Conservation (phyloP, 495 filamentous ascomycete genomes). For the Hypoxylon rickii region DNA sequence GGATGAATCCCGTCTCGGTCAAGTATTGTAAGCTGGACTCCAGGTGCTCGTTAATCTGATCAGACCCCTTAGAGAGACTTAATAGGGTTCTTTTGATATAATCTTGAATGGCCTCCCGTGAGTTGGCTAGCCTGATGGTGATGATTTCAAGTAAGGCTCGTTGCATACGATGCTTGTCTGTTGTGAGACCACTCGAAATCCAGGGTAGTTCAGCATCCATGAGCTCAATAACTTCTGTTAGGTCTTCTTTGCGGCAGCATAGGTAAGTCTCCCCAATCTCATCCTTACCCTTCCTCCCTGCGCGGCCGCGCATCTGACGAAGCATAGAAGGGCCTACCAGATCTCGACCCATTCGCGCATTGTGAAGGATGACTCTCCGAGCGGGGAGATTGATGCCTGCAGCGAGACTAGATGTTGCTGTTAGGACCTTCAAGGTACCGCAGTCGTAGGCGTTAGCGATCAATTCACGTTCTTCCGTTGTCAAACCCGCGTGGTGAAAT, state of each 20-base stretch:
- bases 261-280: slow-evolving; percentile 80
- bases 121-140: slow-evolving; percentile 72
- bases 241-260: slow-evolving; percentile 71
- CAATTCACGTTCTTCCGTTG: slow-evolving; percentile 77
- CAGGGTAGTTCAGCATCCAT: slow-evolving; percentile 75
- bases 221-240: slow-evolving; percentile 70
- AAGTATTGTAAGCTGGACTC: slow-evolving; percentile 59
- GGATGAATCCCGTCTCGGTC: slow-evolving; percentile 60
- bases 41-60: slow-evolving; percentile 55
- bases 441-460: slow-evolving; percentile 74
- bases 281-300: slow-evolving; percentile 83
- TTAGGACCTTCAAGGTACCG: slow-evolving; percentile 71
- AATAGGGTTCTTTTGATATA: slow-evolving; percentile 73
- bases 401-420: slow-evolving; percentile 83
- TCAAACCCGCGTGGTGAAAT: slow-evolving; percentile 83
- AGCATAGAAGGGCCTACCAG: slow-evolving; percentile 74
- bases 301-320: slow-evolving; percentile 83
- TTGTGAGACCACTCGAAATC: slow-evolving; percentile 70
- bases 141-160: slow-evolving; percentile 77
- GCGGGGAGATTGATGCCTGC: slow-evolving; percentile 81
- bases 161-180: slow-evolving; percentile 71
- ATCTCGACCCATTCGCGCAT: slow-evolving; percentile 77
- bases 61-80: slow-evolving; percentile 53
- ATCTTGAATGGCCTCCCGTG: slow-evolving; percentile 68
- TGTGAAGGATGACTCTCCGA: slow-evolving; percentile 77